Evolutionary conservation across 1,284 basidiomycete genomes (phyloP), one percentile per base, ranked within the genome.

Genomic region (Volvariella surrecta): DNA sequence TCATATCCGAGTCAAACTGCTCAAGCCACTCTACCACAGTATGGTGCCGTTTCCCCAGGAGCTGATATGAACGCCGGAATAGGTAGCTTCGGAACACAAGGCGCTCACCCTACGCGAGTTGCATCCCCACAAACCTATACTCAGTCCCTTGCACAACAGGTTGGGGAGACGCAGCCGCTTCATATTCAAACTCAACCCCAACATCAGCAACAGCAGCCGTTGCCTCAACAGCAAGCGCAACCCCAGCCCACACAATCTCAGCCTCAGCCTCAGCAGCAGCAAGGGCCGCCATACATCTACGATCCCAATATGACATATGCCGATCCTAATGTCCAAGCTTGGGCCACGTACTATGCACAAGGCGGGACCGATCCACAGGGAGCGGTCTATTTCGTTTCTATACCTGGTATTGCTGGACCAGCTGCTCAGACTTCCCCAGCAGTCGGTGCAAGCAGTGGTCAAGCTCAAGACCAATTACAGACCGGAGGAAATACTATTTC

Each of bases 281-380:
- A 42, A 53, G 77, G 76, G 6, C 83, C 84, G 15, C 86, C 85
- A 4, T 89, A 79, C 54, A 64, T 73, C 3, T 89, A 72, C 57
- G 75, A 87, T 51, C 82, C 84, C 2, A 71, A 68, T 32, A 63
- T 64, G 21, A 74, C 72, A 13, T 88, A 88, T 52, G 57, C 74
- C 3, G 84, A 88, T 54, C 71, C 76, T 30, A 85, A 85, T 50
- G 83, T 79, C 6, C 82, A 87, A 52, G 82, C 82, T 0, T 89
- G 85, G 86, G 86, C 84, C 3, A 73, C 78, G 50, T 89, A 88
- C 57, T 88, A 88, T 54, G 76, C 78, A 0, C 74, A 81, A 45
- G 85, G 85, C 19, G 84, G 85, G 2, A 74, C 61, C 31, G 85
- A 87, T 50, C 59, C 68, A 0, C 74, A 80, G 1, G 85, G 85